phyloP scores from a whole-genome alignment of 306 rosid genomes.

The Prunus salicina region DNA sequence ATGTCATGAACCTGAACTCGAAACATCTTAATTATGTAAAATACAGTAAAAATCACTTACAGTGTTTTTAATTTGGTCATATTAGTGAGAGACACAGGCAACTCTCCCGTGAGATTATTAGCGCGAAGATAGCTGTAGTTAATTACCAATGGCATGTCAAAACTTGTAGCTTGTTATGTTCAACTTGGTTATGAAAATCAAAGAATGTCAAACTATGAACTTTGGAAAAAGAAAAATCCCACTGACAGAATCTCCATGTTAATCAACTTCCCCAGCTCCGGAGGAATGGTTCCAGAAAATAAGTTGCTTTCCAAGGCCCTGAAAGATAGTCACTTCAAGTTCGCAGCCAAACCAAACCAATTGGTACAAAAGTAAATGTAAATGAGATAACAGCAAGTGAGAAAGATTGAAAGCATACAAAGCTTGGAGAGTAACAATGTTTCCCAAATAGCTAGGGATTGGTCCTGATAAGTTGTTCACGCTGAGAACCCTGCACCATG shows the following conservation, averaged over 20 bases:
- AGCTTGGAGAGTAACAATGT: constrained; percentile 22
- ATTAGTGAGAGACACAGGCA: not conserved
- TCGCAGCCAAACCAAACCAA: not conserved
- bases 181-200: not conserved
- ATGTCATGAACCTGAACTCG: not conserved
- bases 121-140: constrained; percentile 25
- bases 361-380: not conserved
- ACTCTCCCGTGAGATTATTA: constrained; percentile 21
- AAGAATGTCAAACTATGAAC: not conserved
- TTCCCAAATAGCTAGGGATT: constrained; percentile 26
- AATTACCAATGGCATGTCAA: not conserved
- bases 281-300: constrained; percentile 27
- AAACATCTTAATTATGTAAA: too few relatives aligned
- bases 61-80: constrained; percentile 14
- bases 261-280: constrained; percentile 29
- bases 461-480: constrained; percentile 34
- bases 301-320: constrained; percentile 29
- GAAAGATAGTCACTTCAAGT: not conserved
- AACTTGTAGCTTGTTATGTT: not conserved
- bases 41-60: not conserved
- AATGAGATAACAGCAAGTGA: not conserved
- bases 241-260: constrained; percentile 28
- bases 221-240: not conserved
- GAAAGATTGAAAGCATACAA: constrained; percentile 18
- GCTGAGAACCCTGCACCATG: constrained; percentile 15